Evolutionary conservation across 108 stramenopile species (phyloP), one percentile per base, ranked within the genome.

Genomic region (Cylindrotheca fusiformis): DNA sequence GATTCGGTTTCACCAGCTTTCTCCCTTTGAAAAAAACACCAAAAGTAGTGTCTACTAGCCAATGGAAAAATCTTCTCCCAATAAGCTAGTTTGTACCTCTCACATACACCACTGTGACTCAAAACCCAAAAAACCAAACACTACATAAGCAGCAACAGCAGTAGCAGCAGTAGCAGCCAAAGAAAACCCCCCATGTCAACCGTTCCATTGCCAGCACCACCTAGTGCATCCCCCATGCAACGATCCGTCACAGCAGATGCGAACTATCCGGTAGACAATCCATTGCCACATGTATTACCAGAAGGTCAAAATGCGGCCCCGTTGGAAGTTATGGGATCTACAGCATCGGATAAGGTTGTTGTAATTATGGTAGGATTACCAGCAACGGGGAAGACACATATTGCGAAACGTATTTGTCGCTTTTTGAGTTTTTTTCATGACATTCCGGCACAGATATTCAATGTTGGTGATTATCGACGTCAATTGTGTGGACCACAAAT

Each of bases 331-430:
- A 88, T 88, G 52, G 93, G 93, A 26, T 74, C 75, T 8, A 88
- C 86, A 5, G 87, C 83, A 45, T 69, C 75, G n/a, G 93, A 95
- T 64, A 95, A 97, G 62, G 67, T 97, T 29, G 90, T 99, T 25
- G 83, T 99, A 25, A 82, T 96, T 69, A 91, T 98, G 94, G 93
- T 97, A 18, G 98, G 98, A 1, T 72, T 99, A 12, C 98, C 98
- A 1, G 99, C 92, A 0, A 90, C 95, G 4, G 98, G 98, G 1
- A 99, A 99, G 68, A 99, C 97, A 17, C 95, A 94, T 71, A 95
- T 98, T 56, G 93, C 97, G 52, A 84, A 95, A 48, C 95, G 96
- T 31, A 92, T 99, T 56, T 88, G 81, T 29, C 88, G 96, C 32
- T 98, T 96, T 71, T 60, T 91, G 29, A 78, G 78, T 30, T 96